A percentile compares a stretch with the other conserved stretches of the same genome.
These are phyloP conservation scores for Phlyctochytrium arcticum DNA, from an alignment of 192 early-diverging fungal species.

Conservation along the genomic window DNA sequence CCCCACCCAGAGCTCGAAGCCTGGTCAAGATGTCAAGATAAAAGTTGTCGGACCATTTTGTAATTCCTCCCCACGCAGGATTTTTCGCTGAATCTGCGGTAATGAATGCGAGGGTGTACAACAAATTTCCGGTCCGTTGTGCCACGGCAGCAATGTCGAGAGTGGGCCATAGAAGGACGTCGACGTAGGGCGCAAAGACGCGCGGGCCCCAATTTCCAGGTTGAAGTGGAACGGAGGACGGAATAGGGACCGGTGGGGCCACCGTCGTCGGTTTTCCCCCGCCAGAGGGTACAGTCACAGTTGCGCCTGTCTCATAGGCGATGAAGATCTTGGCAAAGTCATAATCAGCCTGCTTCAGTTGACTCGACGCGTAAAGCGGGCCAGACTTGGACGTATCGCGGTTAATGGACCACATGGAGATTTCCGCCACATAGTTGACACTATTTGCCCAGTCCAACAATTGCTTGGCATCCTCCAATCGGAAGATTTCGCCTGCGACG, in stretches of 20 bases:
- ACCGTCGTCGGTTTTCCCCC: neutral
- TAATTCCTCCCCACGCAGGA: constrained; percentile 32
- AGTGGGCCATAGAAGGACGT: constrained; percentile 24
- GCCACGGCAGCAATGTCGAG: constrained; percentile 27
- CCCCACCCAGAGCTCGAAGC: constrained; percentile 31
- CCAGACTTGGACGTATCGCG: constrained; percentile 25
- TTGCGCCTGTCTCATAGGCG: constrained; percentile 8
- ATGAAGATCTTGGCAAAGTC: constrained; percentile 19
- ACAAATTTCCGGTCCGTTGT: constrained; percentile 21
- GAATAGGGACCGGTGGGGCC: neutral
- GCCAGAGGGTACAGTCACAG: neutral
- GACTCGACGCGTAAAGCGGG: constrained; percentile 18
- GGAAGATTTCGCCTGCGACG: constrained; percentile 37
- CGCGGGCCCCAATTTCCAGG: neutral
- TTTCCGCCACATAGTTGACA: neutral
- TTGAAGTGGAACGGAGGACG: neutral
- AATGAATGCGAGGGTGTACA: constrained; percentile 41
- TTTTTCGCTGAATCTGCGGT: constrained; percentile 20
- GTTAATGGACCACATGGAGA: constrained; percentile 22
- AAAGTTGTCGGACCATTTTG: neutral
- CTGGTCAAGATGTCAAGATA: constrained; percentile 17
- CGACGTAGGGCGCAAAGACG: constrained; percentile 39
- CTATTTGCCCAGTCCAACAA: constrained; percentile 20
- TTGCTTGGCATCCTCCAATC: constrained; percentile 30
- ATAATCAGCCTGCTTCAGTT: constrained; percentile 27